Evolutionary conservation across 2,329 filamentous ascomycete species (phyloP).

Genomic region (Chrysosporium queenslandicum): DNA sequence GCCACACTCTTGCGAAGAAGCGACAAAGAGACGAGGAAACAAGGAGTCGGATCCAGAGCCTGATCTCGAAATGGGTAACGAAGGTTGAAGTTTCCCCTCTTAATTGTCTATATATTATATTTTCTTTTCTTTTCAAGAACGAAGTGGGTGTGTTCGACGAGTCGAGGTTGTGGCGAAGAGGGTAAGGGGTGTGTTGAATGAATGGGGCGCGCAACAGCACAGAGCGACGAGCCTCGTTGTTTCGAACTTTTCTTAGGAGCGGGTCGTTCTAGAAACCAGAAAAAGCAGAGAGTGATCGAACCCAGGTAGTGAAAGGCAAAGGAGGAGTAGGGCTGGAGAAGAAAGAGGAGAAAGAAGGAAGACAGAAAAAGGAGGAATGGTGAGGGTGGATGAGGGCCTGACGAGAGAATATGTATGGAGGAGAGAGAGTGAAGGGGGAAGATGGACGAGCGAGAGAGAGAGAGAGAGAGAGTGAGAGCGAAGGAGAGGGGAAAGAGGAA

Average conservation of each 20-base stretch:
- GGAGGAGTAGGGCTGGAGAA: not conserved
- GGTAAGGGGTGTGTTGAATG: not conserved
- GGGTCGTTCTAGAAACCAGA: not conserved
- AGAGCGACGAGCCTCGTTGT: slow-evolving; percentile 5
- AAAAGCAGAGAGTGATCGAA: not conserved
- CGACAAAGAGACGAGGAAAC: not conserved
- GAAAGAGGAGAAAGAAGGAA: slow-evolving; percentile 7
- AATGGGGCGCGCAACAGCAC: not conserved
- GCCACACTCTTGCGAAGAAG: not conserved
- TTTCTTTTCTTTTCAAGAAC: not conserved
- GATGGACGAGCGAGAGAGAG: slow-evolving; percentile 23
- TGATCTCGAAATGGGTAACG: not conserved
- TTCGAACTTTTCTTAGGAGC: slow-evolving; percentile 1
- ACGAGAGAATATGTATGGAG: slow-evolving; percentile 12
- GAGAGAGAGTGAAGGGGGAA: slow-evolving; percentile 19
- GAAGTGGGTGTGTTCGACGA: not conserved
- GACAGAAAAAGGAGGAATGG: slow-evolving; percentile 5
- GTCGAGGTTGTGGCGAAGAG: not conserved
- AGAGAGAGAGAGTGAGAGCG: slow-evolving; percentile 18
- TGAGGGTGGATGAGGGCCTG: slow-evolving; percentile 14
- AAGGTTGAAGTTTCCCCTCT: not conserved
- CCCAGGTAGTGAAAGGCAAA: slow-evolving; percentile 6
- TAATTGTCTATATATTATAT: not conserved
- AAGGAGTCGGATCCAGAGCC: not conserved
- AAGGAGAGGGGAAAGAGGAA: slow-evolving; percentile 20